Conservation (phyloP, 495 filamentous ascomycete species). For the Xylaria flabelliformis region DNA sequence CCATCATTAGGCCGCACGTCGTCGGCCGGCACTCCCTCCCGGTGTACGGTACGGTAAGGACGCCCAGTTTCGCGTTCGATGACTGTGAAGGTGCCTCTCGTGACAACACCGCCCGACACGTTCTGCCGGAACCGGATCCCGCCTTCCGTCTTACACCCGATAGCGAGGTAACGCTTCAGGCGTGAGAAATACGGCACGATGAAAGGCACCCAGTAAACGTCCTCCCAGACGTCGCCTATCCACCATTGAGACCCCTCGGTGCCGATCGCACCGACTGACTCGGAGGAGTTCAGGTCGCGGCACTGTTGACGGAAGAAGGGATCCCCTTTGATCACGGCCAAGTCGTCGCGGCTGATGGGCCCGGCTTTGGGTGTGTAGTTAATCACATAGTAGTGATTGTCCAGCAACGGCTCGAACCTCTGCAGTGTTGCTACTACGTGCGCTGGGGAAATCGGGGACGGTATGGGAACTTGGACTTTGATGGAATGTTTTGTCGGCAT, state of each 20-base stretch:
- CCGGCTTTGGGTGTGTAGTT: slow-evolving; percentile 35
- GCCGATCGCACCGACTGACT: neutral
- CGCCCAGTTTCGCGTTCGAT: slow-evolving; percentile 8
- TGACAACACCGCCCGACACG: slow-evolving; percentile 20
- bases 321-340: slow-evolving; percentile 37
- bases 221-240: slow-evolving; percentile 45
- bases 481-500: slow-evolving; percentile 32
- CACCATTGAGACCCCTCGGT: slow-evolving; percentile 13
- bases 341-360: slow-evolving; percentile 32
- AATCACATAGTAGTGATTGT: slow-evolving; percentile 41
- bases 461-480: slow-evolving; percentile 46
- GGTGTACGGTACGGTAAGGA: neutral
- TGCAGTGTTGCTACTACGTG: slow-evolving; percentile 41
- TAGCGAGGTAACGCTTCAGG: slow-evolving; percentile 25
- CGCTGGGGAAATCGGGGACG: slow-evolving; percentile 35
- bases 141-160: slow-evolving; percentile 25
- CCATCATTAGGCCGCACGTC: neutral
- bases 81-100: slow-evolving; percentile 20
- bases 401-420: slow-evolving; percentile 46
- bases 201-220: slow-evolving; percentile 48
- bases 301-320: slow-evolving; percentile 44
- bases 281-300: slow-evolving; percentile 26
- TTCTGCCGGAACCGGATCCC: slow-evolving; percentile 27
- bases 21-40: neutral
- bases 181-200: slow-evolving; percentile 32